Evolutionary conservation across 495 filamentous ascomycete species (phyloP), one percentile per base, ranked within the genome.

Genomic region (Parathielavia appendiculata): DNA sequence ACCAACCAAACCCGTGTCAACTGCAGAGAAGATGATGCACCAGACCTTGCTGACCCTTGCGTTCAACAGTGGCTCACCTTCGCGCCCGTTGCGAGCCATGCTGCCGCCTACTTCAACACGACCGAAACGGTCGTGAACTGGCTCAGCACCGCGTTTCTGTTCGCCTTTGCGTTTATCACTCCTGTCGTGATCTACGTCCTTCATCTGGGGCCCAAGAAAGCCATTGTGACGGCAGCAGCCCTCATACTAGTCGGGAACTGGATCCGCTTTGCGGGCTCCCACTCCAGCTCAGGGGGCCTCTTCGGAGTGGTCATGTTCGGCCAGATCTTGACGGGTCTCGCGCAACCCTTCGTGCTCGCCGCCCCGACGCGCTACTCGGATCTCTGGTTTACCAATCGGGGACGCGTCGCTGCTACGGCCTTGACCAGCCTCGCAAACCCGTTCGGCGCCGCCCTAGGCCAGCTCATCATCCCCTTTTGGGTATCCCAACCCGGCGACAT

Each of bases 281-380:
- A 79, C 63, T 70, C 71, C 16, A 63, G 68, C 30, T 74, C 73
- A 13, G 83, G 81, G 22, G 80, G 81, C 38, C 52, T 57, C 11
- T 96, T 89, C 63, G 85, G 86, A 11, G 79, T 88, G 20, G 87
- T 90, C 44, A 90, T 97, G 86, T 86, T 96, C 70, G 93, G 92
- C n/a, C 93, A 98, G 74, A 86, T 97, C 72, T 73, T 98, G 17
- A 89, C 86, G 39, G 93, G 93, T 0, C 75, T 96, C 10, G 86
- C 90, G 13, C 93, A 98, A 60, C 92, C 93, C 0, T 97, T 97
- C 72, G 90, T 95, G 35, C 82, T 97, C 6, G 83, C 87, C 39
- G 90, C 93, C 1, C 92, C 93, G 0, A 91, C 93, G 4, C 80
- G 90, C 54, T 98, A 96, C 66, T 92, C 88, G 55, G 91, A 96